A percentile compares a stretch with the other conserved stretches of the same genome.
Conservation (phyloP, 2,329 filamentous ascomycete species). For the Aschersonia sp. region DNA sequence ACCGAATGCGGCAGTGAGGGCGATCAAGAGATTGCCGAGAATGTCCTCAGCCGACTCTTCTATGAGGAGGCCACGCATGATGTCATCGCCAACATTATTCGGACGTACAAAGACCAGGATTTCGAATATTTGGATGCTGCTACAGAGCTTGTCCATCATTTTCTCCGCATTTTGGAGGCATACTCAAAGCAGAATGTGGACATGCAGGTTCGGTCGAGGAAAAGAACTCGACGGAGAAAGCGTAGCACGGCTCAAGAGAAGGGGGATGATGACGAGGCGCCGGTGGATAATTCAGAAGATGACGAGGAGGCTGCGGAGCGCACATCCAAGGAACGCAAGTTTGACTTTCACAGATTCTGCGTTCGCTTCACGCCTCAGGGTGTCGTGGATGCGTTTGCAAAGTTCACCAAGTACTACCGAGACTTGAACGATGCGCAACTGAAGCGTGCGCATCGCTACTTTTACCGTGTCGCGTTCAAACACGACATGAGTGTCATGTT, state of each 20-base stretch:
- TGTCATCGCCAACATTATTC: slow-evolving; percentile 62
- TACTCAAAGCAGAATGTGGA: slow-evolving; percentile 94
- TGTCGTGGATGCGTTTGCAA: slow-evolving; percentile 78
- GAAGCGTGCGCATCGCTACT: slow-evolving; percentile 84
- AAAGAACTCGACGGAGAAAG: slow-evolving; percentile 60
- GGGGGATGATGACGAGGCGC: slow-evolving; percentile 30
- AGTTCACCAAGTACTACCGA: slow-evolving; percentile 63
- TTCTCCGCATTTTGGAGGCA: slow-evolving; percentile 76
- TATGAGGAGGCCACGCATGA: slow-evolving; percentile 96
- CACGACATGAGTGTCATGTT: slow-evolving; percentile 80
- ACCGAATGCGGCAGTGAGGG: slow-evolving; percentile 68
- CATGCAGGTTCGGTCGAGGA: slow-evolving; percentile 77
- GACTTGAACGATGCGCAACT: slow-evolving; percentile 70
- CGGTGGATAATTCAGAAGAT: slow-evolving; percentile 55
- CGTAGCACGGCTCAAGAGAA: slow-evolving; percentile 29
- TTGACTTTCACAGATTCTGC: slow-evolving; percentile 79
- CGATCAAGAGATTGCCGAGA: slow-evolving; percentile 96
- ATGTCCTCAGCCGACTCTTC: slow-evolving; percentile 92
- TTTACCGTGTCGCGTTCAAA: slow-evolving; percentile 90
- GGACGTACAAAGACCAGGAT: slow-evolving; percentile 83
- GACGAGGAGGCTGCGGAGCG: slow-evolving; percentile 58
- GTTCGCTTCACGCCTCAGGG: slow-evolving; percentile 69
- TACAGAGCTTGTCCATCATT: slow-evolving; percentile 83
- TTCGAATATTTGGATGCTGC: slow-evolving; percentile 87
- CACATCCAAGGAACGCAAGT: slow-evolving; percentile 70